Evolutionary conservation across 116 monocot species (phyloP).

Genomic region (Phalaenopsis hybrid): DNA sequence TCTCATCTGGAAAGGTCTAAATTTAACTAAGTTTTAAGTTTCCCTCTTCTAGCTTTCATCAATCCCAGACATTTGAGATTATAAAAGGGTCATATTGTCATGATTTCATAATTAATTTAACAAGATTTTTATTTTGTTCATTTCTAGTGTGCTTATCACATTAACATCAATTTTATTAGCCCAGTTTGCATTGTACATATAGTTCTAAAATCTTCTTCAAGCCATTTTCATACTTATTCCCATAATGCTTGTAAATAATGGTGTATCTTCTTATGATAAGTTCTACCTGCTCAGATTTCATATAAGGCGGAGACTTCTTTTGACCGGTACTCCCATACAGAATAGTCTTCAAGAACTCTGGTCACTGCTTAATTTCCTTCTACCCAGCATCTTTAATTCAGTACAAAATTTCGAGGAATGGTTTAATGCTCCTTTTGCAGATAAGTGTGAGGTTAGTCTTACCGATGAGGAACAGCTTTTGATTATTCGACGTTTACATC

Average conservation of each 20-base stretch:
- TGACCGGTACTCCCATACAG: conserved; percentile 97
- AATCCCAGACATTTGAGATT: no score
- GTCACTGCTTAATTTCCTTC: conserved; percentile 96
- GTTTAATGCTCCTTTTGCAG: conserved; percentile 99
- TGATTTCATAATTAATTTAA: background rate
- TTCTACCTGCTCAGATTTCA: conserved; percentile 40
- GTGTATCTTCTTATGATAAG: background rate
- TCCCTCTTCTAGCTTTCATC: no score
- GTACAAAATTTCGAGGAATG: conserved; percentile 98
- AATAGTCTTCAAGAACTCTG: conserved; percentile 89
- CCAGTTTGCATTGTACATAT: background rate
- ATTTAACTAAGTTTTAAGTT: no score
- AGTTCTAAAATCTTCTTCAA: background rate
- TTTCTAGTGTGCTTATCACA: background rate
- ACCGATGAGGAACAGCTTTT: conserved; percentile 90
- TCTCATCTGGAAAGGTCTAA: no score
- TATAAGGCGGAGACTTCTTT: conserved; percentile 80
- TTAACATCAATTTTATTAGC: background rate
- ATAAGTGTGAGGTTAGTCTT: conserved; percentile 83
- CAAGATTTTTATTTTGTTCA: background rate
- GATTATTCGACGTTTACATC: conserved; percentile 90
- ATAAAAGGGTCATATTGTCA: no score
- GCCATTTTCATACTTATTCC: background rate
- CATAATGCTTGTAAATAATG: background rate
- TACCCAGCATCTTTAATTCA: conserved; percentile 97